Base-by-base conservation (phyloP, 2,329 filamentous ascomycete genomes). In the Raffaelea albimanens region DNA sequence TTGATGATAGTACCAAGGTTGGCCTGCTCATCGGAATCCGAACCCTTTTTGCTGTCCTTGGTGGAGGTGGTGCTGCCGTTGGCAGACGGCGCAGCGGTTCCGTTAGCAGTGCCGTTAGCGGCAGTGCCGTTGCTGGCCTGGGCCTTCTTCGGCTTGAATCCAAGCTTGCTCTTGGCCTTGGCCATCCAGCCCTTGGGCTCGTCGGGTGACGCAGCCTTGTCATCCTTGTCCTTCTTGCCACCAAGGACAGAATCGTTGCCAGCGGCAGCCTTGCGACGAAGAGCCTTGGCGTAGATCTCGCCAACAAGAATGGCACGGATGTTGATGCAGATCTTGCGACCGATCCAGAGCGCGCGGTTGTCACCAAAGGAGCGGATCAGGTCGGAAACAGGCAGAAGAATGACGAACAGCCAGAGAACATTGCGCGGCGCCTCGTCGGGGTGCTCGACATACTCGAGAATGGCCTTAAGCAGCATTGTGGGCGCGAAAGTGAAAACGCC, bases 1-100 rank as follows among this genome's bases (percentile, higher is more conserved):
- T 97, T 98, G 70, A 98, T 98, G 59, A 98, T 96, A n/a, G 93
- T 95, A 53, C 94, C 93, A 44, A 94, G 76, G 52, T 93, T 96
- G 36, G 89, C 91, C 67, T 95, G 88, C 49, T 84, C 77, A 52
- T 88, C 83, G 63, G 38, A 64, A 14, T 40, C 38, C 38, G 20
- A 5, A 46, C 68, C 63, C 44, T 7, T 13, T 29, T 62, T 64
- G 34, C 65, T 55, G 21, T 61, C 61, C 48, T 68, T 67, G 36
- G 58, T 45, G n/a, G 57, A 55, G 25, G 62, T 61, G 33, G 59
- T 62, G 40, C 57, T 59, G 20, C 59, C 59, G 29, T 57, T 48
- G 25, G 25, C 7, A 7, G 7, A 13, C 25, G 7, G 25, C n/a
- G 49, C 53, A n/a, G 67, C 63, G 4, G 66, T 55, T 16, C 62